Conservation (phyloP, 805 yeast species). For the Ogataea henricii region DNA sequence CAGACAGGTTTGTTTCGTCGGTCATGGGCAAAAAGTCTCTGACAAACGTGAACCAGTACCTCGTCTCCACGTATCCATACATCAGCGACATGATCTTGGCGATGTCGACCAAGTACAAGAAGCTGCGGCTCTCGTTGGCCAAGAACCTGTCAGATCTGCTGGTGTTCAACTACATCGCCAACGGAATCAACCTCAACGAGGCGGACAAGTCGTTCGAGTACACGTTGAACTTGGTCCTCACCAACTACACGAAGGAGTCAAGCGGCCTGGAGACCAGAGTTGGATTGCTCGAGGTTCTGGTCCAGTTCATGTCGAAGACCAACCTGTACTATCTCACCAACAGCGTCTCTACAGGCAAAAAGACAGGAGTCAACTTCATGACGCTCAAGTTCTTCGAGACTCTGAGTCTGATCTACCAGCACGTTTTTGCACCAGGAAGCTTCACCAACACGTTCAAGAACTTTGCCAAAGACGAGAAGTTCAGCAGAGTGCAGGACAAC, state of each 20-base stretch:
- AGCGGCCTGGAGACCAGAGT: constrained; percentile 20
- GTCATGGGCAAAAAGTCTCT: constrained; percentile 29
- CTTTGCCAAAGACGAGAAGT: constrained; percentile 22
- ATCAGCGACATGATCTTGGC: constrained; percentile 20
- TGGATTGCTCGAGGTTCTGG: constrained; percentile 32
- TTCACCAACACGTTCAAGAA: constrained; percentile 15
- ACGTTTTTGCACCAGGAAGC: constrained; percentile 26
- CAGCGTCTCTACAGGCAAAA: constrained; percentile 25
- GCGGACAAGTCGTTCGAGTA: constrained; percentile 28
- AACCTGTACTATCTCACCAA: constrained; percentile 35
- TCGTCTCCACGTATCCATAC: constrained; percentile 24
- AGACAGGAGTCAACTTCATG: constrained; percentile 32
- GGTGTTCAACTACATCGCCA: constrained; percentile 33
- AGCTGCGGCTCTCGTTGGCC: constrained; percentile 32
- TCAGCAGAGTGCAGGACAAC: constrained; percentile 9
- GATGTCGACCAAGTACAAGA: constrained; percentile 33
- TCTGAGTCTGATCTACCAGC: constrained; percentile 25
- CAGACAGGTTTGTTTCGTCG: constrained; percentile 32
- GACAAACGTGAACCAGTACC: constrained; percentile 23
- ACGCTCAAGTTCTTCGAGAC: constrained; percentile 32
- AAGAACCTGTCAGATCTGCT: constrained; percentile 36
- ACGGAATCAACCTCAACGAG: constrained; percentile 31
- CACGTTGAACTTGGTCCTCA: constrained; percentile 25
- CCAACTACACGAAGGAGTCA: constrained; percentile 22
- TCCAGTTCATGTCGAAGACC: constrained; percentile 34